Conservation (phyloP, 768 basidiomycete genomes). For the Paxillus rubicundulus region DNA sequence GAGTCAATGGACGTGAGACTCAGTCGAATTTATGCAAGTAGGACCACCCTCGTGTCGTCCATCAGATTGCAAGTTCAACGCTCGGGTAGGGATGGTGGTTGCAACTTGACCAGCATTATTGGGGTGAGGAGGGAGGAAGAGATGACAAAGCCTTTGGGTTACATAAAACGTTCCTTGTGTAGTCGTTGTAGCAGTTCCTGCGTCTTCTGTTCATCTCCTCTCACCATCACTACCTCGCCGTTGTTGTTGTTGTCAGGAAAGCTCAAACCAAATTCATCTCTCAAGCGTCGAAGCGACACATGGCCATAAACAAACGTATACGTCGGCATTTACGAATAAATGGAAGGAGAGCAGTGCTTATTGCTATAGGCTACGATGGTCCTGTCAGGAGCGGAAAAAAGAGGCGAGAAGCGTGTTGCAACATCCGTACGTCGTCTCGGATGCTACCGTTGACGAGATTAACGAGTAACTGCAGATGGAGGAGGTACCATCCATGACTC, state of each 20-base stretch:
- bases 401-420: background rate
- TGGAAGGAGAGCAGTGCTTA: background rate
- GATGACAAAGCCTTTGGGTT: conserved; percentile 37
- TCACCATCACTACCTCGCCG: conserved; percentile 27
- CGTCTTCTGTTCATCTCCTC: conserved; percentile 29
- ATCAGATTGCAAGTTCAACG: too few species aligned
- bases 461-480: conserved; percentile 4
- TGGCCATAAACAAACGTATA: conserved; percentile 3
- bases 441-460: conserved; percentile 6
- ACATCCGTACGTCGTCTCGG: conserved; percentile 11
- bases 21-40: too few species aligned
- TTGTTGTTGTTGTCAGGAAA: background rate
- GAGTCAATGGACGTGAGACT: too few species aligned
- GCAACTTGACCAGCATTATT: too few species aligned
- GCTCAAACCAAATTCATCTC: background rate
- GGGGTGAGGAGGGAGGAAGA: conserved; percentile 3
- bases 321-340: background rate
- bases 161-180: conserved; percentile 31
- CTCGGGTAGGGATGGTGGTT: too few species aligned
- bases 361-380: conserved; percentile 13
- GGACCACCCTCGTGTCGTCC: too few species aligned
- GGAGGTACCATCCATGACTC: background rate
- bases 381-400: background rate
- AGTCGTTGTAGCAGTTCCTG: conserved; percentile 34
- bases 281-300: background rate